phyloP scores from a whole-genome alignment of 1,284 basidiomycete genomes.

The Malassezia yamatoensis region DNA sequence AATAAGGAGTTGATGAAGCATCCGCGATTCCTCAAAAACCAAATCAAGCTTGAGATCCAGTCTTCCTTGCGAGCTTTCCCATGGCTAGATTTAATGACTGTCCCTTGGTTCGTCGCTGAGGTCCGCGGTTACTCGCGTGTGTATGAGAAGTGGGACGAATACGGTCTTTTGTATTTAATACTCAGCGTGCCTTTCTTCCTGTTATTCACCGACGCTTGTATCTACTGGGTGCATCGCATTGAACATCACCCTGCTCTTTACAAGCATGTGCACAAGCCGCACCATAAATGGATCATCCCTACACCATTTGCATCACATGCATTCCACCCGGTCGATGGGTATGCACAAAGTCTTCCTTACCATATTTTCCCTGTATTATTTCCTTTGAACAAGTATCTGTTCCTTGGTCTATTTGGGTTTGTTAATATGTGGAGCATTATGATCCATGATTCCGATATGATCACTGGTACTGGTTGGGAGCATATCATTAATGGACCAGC shows the following conservation, averaged over 20 bases:
- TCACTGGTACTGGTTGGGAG: conserved; percentile 81
- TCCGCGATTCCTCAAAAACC: conserved; percentile 81
- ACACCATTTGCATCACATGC: conserved; percentile 94
- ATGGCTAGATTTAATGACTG: conserved; percentile 57
- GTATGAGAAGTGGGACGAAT: conserved; percentile 62
- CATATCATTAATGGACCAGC: conserved; percentile 90
- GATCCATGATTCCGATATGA: conserved; percentile 99
- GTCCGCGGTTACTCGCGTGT: conserved; percentile 73
- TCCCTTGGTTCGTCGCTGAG: conserved; percentile 89
- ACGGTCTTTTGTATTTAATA: conserved; percentile 37
- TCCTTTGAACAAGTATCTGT: conserved; percentile 60
- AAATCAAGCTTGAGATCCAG: conserved; percentile 68
- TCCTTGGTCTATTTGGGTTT: conserved; percentile 44
- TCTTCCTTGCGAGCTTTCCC: conserved; percentile 69
- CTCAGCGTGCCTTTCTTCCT: conserved; percentile 56
- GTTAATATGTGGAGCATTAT: conserved; percentile 46
- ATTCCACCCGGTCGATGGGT: conserved; percentile 94
- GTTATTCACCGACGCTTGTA: conserved; percentile 77
- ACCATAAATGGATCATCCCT: conserved; percentile 97
- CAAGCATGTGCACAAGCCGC: conserved; percentile 84
- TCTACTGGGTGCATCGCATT: conserved; percentile 90
- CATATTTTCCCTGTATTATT: conserved; percentile 86
- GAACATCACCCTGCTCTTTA: conserved; percentile 79
- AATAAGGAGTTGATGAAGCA: conserved; percentile 93
- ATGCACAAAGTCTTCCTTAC: conserved; percentile 84